A percentile compares a stretch with the other conserved stretches of the same genome.
phyloP scores from a whole-genome alignment of 2,329 filamentous ascomycete species.

The Phyllosticta paracitricarpa region DNA sequence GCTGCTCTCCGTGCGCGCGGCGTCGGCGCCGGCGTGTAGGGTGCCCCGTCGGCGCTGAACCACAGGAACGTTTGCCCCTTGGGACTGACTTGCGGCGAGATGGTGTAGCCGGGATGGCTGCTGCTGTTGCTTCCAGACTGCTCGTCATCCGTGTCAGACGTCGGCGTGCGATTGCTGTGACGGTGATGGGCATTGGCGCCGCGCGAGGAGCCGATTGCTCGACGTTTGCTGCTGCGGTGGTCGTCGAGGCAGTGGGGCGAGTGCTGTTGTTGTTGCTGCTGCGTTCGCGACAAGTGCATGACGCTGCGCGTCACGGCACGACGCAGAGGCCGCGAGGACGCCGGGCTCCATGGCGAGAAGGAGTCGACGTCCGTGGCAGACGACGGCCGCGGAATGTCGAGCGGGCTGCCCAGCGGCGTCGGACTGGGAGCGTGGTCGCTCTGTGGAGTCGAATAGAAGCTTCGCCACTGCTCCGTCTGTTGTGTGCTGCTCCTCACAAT shows the following conservation, averaged over 20 bases:
- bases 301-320: background rate
- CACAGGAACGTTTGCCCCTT: background rate
- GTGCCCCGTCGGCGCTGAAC: background rate
- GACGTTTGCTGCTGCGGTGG: background rate
- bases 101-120: background rate
- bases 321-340: background rate
- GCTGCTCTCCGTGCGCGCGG: background rate
- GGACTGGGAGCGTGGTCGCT: background rate
- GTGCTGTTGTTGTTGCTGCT: background rate
- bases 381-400: background rate
- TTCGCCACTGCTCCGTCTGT: slow-evolving; percentile 29
- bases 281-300: background rate
- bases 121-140: background rate
- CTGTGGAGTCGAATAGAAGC: background rate
- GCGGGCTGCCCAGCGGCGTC: background rate
- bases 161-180: background rate
- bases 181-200: background rate
- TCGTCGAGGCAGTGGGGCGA: background rate
- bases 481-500: slow-evolving; percentile 27
- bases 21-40: background rate
- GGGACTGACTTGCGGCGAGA: background rate
- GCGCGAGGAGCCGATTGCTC: background rate
- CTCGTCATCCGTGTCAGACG: background rate
- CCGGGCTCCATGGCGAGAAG: background rate
- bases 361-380: background rate